Conservation (phyloP, 345 rosid species). For the Citrus sinensis region DVS_A1.0 CM039162.1:29125501-29126000, state of each 20-base stretch:
- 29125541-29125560: constrained; percentile 39
- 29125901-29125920: constrained; percentile 64
- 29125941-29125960: constrained; percentile 68
- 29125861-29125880: constrained; percentile 66
- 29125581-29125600: constrained; percentile 31
- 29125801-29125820: constrained; percentile 56
- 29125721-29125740: constrained; percentile 24
- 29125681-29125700: constrained; percentile 62
- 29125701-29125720: constrained; percentile 70
- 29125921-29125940: constrained; percentile 21
- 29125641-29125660: constrained; percentile 30
- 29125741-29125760: constrained; percentile 45
- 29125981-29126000: constrained; percentile 10
- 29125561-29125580: constrained; percentile 48
- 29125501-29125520: constrained; percentile 44
- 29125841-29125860: constrained; percentile 36
- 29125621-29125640: constrained; percentile 32
- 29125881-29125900: constrained; percentile 59
- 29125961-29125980: constrained; percentile 38
- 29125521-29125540: constrained; percentile 37
- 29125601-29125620: constrained; percentile 29
- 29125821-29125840: constrained; percentile 36
- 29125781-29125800: constrained; percentile 40
- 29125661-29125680: constrained; percentile 48
- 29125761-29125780: constrained; percentile 38